These are phyloP conservation scores for Blattamonas nauphoetae DNA, from an alignment of 78 protist species.

Conservation along the genomic window DNA sequence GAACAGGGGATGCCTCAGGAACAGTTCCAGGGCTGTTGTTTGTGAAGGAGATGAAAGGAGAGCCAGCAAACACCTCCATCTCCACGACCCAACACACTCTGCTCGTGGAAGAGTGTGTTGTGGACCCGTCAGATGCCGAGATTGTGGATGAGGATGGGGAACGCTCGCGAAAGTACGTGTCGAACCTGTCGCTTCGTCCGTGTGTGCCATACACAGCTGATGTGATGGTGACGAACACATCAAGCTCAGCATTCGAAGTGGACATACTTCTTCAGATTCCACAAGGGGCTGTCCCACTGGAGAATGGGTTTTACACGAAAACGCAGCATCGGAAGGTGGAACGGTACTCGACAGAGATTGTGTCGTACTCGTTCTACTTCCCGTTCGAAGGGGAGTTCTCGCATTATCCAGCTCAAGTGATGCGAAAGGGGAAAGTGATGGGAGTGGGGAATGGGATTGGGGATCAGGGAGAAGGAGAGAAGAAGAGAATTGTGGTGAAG, in stretches of 20 bases:
- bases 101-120: background rate
- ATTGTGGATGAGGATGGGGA: background rate
- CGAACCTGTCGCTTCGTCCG: background rate
- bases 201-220: background rate
- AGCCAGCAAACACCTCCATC: background rate
- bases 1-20: background rate
- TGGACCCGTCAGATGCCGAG: background rate
- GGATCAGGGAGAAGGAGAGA: background rate
- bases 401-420: background rate
- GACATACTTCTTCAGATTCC: background rate
- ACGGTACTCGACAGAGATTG: background rate
- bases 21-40: background rate
- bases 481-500: background rate
- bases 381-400: background rate
- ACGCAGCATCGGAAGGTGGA: background rate
- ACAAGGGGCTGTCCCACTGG: background rate
- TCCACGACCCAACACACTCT: background rate
- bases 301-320: background rate
- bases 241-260: background rate
- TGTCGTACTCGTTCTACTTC: background rate
- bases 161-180: background rate
- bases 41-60: background rate
- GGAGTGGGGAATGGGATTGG: background rate
- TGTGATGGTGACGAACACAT: background rate
- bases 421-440: too few species aligned